Evolutionary conservation across 805 yeast species (phyloP), one percentile per base, ranked within the genome.

Genomic region (Millerago galiae): DNA sequence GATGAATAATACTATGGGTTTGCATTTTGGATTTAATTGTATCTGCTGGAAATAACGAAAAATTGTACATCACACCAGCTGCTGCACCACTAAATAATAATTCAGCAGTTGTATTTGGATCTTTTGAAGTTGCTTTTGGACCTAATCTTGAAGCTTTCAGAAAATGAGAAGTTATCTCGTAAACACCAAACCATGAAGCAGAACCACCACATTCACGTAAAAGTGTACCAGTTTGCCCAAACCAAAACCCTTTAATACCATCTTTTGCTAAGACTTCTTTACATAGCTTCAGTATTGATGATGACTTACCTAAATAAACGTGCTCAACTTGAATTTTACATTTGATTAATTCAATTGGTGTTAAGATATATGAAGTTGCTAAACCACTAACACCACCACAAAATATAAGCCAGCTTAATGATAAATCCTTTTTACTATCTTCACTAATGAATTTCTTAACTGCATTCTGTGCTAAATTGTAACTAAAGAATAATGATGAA

Each of bases 111-210:
- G 70, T 61, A 34, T 63, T 65, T 14, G 45, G 26, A 29, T 54
- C 59, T 16, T 39, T 43, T 21, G 56, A 18, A 2, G 41, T 40
- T 1, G 43, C 29, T 7, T 35, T 59, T 42, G 54, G 55, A 35
- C 54, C 61, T 41, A 52, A 56, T 50, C 66, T 53, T 16, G 41
- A 35, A n/a, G 48, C 47, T 45, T 70, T 68, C 48, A 76, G 65
- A n/a, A 55, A 49, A 2, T 53, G 53, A 16, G 66, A 59, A 8
- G 74, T 64, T 35, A 71, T 63, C 58, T 89, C 96, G 60, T 89
- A 89, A 14, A 93, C 77, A 0, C 95, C 91, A 65, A 90, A 90
- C 97, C 97, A 90, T 2, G 91, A 81, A 4, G 95, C 86, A 2
- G 96, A 85, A 8, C 97, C 97, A 25, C 89, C 82, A 31, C 86